Evolutionary conservation across 2,329 filamentous ascomycete genomes (phyloP), one percentile per base, ranked within the genome.

Genomic region (Fusarium liriodendri): DNA sequence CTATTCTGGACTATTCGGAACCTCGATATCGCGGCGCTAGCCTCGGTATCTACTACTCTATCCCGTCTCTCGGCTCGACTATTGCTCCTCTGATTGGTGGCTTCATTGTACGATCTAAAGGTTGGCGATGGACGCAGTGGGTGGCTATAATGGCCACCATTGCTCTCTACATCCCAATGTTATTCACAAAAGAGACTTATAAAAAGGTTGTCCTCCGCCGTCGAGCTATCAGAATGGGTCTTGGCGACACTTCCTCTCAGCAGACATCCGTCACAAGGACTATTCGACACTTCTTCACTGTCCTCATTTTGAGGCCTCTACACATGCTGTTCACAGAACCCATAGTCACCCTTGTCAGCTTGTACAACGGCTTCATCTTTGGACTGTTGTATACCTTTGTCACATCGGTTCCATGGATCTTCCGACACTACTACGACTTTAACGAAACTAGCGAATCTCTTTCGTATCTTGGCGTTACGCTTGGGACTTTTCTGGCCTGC

Each of bases 41-140:
- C 6, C 3, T 74, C 1, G 71, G 71, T 0, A 69, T 73, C 1
- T 73, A 74, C 16, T 73, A 74, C n/a, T 73, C 71, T 6, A 64
- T 73, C 0, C 71, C 71, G 0, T 73, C 71, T 0, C 71, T 73
- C 4, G 71, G 71, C 3, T 64, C 71, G 3, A 66, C 71, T 5
- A 27, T 72, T n/a, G 71, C 67, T 1, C 67, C 71, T 0, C 60
- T 73, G 0, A 55, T 62, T 1, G 71, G 71, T 0, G 71, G 71
- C 0, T 74, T 74, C 0, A 68, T 73, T 0, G 7, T 74, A 13
- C 40, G 67, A 18, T 40, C 58, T 0, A 22, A 69, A 4, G 71
- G 71, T 1, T 73, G 71, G 71, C 63, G 71, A 14, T 74, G 71
- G 71, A 71, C 71, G 2, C 71, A 73, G 20, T 73, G 71, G 71